Conservation (phyloP, 441 rosid species). For the Eruca vesicaria region DNA sequence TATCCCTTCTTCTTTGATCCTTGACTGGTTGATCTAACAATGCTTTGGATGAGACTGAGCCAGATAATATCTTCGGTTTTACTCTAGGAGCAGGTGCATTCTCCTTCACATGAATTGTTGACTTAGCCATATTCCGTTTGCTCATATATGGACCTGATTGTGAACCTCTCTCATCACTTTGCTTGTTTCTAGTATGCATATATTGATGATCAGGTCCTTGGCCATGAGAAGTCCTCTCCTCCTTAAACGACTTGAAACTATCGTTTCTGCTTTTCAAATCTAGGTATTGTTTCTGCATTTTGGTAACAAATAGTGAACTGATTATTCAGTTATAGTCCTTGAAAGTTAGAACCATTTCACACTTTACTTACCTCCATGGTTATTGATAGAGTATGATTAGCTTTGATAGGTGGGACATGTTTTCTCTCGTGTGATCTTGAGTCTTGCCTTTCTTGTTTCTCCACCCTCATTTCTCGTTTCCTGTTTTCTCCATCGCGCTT, state of each 20-base stretch:
- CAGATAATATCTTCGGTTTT: slow-evolving; percentile 49
- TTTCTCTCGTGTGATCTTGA: slow-evolving; percentile 42
- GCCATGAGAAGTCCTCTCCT: slow-evolving; percentile 48
- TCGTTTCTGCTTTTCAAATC: slow-evolving; percentile 48
- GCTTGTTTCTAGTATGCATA: slow-evolving; percentile 48
- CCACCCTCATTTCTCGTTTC: slow-evolving; percentile 36
- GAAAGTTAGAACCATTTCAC: background rate
- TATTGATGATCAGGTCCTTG: slow-evolving; percentile 34
- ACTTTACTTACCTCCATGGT: slow-evolving; percentile 54
- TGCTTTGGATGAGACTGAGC: slow-evolving; percentile 54
- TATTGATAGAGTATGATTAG: slow-evolving; percentile 32
- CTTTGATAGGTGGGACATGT: slow-evolving; percentile 31
- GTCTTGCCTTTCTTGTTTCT: slow-evolving; percentile 40
- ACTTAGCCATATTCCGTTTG: slow-evolving; percentile 36
- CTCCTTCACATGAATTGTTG: slow-evolving; percentile 45
- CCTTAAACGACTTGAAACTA: slow-evolving; percentile 39
- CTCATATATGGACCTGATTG: slow-evolving; percentile 75
- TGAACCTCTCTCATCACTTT: slow-evolving; percentile 51
- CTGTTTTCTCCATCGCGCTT: slow-evolving; percentile 58
- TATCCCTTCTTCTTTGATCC: slow-evolving; percentile 37
- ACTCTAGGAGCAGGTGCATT: slow-evolving; percentile 38
- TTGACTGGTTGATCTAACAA: slow-evolving; percentile 25
- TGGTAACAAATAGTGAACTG: background rate
- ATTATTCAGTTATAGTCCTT: background rate
- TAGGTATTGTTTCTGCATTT: slow-evolving; percentile 51